A percentile compares a stretch with the other conserved stretches of the same genome.
These are phyloP conservation scores for Pseudogymnoascus sp. DNA, from an alignment of 2,329 filamentous ascomycete species.

Conservation along the genomic window DNA sequence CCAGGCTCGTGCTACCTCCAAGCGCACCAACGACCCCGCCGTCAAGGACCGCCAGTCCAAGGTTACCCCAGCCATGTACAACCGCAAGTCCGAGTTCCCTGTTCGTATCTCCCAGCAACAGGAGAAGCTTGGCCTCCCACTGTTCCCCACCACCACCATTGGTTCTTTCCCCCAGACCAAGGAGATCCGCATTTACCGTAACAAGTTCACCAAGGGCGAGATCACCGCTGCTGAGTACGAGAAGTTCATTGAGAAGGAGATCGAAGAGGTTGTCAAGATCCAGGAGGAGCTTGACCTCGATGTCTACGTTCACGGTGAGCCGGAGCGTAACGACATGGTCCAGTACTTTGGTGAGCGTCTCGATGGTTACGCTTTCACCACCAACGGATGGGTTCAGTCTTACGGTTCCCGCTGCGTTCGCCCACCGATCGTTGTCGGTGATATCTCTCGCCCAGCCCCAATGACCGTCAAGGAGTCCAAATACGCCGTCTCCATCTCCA, in stretches of 20 bases:
- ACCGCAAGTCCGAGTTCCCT: slow-evolving; percentile 86
- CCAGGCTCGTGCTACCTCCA: slow-evolving; percentile 82
- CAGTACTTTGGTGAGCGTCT: slow-evolving; percentile 99
- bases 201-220: slow-evolving; percentile 98
- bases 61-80: slow-evolving; percentile 77
- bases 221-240: slow-evolving; percentile 91
- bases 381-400: slow-evolving; percentile 96
- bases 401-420: slow-evolving; percentile 98
- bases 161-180: slow-evolving; percentile 99
- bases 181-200: slow-evolving; percentile 93
- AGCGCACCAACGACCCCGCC: slow-evolving; percentile 91
- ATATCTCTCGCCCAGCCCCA: slow-evolving; percentile 90
- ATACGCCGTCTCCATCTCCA: slow-evolving; percentile 91
- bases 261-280: slow-evolving; percentile 87
- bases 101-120: slow-evolving; percentile 80
- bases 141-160: slow-evolving; percentile 99
- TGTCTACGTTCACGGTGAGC: slow-evolving; percentile 96
- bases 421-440: slow-evolving; percentile 96
- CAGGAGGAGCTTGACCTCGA: slow-evolving; percentile 97
- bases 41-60: slow-evolving; percentile 95
- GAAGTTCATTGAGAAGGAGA: slow-evolving; percentile 99
- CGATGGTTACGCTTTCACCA: slow-evolving; percentile 96
- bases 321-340: slow-evolving; percentile 99
- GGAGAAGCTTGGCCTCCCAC: slow-evolving; percentile 83
- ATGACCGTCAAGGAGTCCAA: slow-evolving; percentile 99